Percentiles rank a stretch among this genome's conserved stretches.
phyloP scores from a whole-genome alignment of 2,329 filamentous ascomycete genomes.

The Coleophoma crateriformis region DNA sequence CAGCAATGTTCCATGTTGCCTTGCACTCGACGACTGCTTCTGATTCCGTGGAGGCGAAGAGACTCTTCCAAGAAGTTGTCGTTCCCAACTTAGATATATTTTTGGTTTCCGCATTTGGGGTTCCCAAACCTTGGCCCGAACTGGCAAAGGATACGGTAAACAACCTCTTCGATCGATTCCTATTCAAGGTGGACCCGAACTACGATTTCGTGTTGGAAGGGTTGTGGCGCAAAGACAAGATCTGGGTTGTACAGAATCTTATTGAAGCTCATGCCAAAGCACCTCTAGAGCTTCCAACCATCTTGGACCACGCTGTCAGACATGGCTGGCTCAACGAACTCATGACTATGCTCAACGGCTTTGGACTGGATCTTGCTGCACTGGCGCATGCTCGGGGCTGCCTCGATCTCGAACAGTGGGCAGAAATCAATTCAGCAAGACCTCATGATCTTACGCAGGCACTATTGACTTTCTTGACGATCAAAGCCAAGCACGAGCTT shows the following conservation, averaged over 20 bases:
- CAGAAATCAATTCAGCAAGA: slow-evolving; percentile 63
- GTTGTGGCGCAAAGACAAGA: slow-evolving; percentile 83
- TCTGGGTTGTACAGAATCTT: slow-evolving; percentile 78
- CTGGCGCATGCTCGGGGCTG: slow-evolving; percentile 74
- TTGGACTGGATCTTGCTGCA: slow-evolving; percentile 82
- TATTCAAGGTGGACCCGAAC: slow-evolving; percentile 70
- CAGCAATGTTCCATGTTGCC: slow-evolving; percentile 60
- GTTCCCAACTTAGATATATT: slow-evolving; percentile 74
- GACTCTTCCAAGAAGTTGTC: slow-evolving; percentile 61
- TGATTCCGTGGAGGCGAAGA: slow-evolving; percentile 56
- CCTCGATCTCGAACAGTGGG: slow-evolving; percentile 80
- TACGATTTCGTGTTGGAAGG: slow-evolving; percentile 88
- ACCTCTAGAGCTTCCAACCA: slow-evolving; percentile 59
- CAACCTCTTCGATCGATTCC: slow-evolving; percentile 76
- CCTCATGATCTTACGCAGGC: slow-evolving; percentile 63
- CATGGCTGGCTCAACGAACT: slow-evolving; percentile 82
- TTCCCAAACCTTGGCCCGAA: slow-evolving; percentile 70
- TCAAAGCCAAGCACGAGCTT: slow-evolving; percentile 79
- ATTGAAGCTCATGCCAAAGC: slow-evolving; percentile 70
- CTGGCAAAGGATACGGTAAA: slow-evolving; percentile 71
- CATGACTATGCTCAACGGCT: slow-evolving; percentile 58
- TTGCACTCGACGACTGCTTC: slow-evolving; percentile 56
- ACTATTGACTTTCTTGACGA: slow-evolving; percentile 73
- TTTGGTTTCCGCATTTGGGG: slow-evolving; percentile 70
- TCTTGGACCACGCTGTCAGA: slow-evolving; percentile 75